A percentile compares a stretch with the other conserved stretches of the same genome.
Conservation (phyloP, 257 asterid genomes). For the Salvia miltiorrhiza region DNA sequence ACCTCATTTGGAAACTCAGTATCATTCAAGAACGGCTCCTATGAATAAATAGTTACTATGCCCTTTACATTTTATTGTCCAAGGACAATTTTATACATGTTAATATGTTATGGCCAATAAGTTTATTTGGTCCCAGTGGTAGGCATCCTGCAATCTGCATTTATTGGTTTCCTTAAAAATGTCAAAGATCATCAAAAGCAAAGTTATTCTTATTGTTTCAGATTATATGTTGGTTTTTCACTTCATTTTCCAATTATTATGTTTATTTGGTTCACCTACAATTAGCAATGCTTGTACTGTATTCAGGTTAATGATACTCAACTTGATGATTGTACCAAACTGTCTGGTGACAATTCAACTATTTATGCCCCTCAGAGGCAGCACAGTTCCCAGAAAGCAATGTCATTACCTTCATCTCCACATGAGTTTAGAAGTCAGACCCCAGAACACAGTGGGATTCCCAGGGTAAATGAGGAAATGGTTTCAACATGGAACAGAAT, state of each 20-base stretch:
- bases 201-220: background rate
- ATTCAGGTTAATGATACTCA: conserved; percentile 25
- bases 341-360: conserved; percentile 25
- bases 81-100: background rate
- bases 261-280: conserved; percentile 4
- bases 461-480: conserved; percentile 55
- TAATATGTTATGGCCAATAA: background rate
- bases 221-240: background rate
- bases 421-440: conserved; percentile 67
- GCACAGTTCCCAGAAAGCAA: conserved; percentile 53
- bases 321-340: conserved; percentile 26
- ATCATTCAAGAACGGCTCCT: background rate
- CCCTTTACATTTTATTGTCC: background rate
- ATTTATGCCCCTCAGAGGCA: conserved; percentile 30
- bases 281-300: conserved; percentile 36
- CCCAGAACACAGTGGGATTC: conserved; percentile 34
- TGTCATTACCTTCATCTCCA: conserved; percentile 97
- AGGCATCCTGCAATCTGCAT: background rate
- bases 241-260: background rate
- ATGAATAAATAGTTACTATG: background rate
- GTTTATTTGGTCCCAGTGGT: conserved; percentile 3
- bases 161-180: background rate
- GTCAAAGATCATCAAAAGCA: background rate
- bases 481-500: conserved; percentile 84
- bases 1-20: background rate